These are phyloP conservation scores for Asterionellopsis glacialis DNA, from an alignment of 108 stramenopile genomes.

Conservation along the genomic window DNA sequence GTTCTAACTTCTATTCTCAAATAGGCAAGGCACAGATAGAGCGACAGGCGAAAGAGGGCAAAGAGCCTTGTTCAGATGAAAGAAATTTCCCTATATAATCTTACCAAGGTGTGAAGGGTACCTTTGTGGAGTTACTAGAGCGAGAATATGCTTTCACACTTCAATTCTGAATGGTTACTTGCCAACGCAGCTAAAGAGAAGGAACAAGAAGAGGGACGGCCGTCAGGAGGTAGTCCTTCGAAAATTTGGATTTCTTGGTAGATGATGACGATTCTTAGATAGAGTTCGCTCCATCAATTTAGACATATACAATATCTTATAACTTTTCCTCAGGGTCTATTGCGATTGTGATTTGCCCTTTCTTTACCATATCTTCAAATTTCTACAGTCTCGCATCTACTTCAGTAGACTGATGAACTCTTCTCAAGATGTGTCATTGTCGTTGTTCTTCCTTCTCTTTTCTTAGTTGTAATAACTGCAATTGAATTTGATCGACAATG, in stretches of 20 bases:
- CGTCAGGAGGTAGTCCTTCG: too few species aligned
- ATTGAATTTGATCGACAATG: neutral
- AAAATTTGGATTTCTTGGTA: too few species aligned
- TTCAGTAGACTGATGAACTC: too few species aligned
- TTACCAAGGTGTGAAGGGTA: conserved; percentile 34
- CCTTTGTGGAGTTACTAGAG: conserved; percentile 16
- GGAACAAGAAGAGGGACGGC: too few species aligned
- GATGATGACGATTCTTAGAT: too few species aligned
- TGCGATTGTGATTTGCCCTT: too few species aligned
- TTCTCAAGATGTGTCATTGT: too few species aligned
- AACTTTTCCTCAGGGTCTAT: neutral
- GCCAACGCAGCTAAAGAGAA: conserved; percentile 10
- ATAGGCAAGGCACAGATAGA: conserved; percentile 10
- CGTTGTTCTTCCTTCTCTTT: too few species aligned
- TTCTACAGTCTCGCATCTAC: too few species aligned
- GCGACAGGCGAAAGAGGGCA: conserved; percentile 13
- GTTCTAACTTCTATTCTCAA: conserved; percentile 3
- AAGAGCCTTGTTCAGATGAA: conserved; percentile 11
- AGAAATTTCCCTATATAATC: conserved; percentile 22
- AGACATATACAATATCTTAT: too few species aligned
- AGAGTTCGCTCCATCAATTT: too few species aligned
- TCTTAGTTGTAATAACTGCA: neutral
- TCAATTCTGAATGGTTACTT: conserved; percentile 43
- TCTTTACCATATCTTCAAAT: too few species aligned
- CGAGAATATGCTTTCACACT: conserved; percentile 21